Percentiles rank a stretch among this genome's conserved stretches.
phyloP scores from a whole-genome alignment of 768 basidiomycete species.

The Termitomyces sp. region DNA sequence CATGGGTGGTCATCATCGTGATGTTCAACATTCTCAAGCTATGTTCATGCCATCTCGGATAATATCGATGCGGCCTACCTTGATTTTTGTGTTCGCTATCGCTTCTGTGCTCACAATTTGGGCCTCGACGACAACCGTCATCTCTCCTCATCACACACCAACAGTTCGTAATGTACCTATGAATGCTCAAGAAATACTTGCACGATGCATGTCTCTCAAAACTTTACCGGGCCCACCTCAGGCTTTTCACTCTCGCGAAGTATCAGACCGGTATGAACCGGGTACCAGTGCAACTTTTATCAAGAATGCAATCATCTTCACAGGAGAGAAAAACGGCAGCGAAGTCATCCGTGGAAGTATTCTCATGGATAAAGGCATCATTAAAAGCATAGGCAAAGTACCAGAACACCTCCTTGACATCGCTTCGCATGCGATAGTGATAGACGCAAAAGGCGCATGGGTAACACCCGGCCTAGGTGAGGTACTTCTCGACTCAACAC shows the following conservation, averaged over 20 bases:
- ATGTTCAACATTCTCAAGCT: slow-evolving; percentile 5
- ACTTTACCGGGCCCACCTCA: slow-evolving; percentile 36
- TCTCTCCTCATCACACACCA: background rate
- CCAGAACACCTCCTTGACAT: slow-evolving; percentile 30
- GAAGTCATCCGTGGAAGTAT: slow-evolving; percentile 60
- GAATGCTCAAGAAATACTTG: slow-evolving; percentile 28
- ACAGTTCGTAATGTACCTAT: slow-evolving; percentile 13
- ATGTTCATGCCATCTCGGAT: background rate
- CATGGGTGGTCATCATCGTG: slow-evolving; percentile 17
- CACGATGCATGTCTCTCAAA: slow-evolving; percentile 49
- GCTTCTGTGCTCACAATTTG: slow-evolving; percentile 11
- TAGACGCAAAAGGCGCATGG: slow-evolving; percentile 64
- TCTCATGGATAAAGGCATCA: slow-evolving; percentile 59
- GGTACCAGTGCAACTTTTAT: slow-evolving; percentile 67
- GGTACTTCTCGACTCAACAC: background rate
- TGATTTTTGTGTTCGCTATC: slow-evolving; percentile 11
- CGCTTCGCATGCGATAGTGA: slow-evolving; percentile 39
- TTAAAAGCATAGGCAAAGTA: slow-evolving; percentile 54
- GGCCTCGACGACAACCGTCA: slow-evolving; percentile 6
- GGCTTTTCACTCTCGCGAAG: slow-evolving; percentile 34
- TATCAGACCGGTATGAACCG: slow-evolving; percentile 60
- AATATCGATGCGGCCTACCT: slow-evolving; percentile 1
- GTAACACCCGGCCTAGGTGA: slow-evolving; percentile 62
- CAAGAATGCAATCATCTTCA: slow-evolving; percentile 65
- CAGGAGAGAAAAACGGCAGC: slow-evolving; percentile 49